phyloP scores from a whole-genome alignment of 257 asterid genomes.

The Marsdenia floribunda region DNA sequence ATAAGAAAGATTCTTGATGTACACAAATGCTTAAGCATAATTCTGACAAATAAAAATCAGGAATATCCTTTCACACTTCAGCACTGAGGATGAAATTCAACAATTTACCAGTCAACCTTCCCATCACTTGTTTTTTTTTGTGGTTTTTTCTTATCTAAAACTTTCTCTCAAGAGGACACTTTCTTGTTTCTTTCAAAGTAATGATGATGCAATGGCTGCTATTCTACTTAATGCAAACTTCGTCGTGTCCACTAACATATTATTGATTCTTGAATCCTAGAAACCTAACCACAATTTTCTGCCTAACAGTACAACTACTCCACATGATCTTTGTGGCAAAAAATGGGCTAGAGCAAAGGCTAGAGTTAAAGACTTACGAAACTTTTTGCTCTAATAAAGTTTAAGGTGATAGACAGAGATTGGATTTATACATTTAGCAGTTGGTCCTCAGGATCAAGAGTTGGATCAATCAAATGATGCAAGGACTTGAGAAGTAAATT shows the following conservation, averaged over 20 bases:
- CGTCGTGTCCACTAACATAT: not conserved
- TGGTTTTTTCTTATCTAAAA: not conserved
- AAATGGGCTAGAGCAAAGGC: too few relatives aligned
- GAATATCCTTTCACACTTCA: not conserved
- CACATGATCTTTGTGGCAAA: too few relatives aligned
- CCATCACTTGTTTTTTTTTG: too few relatives aligned
- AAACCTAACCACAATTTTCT: not conserved
- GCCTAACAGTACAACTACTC: not conserved
- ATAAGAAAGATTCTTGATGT: slow-evolving; percentile 4
- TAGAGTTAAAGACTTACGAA: too few relatives aligned
- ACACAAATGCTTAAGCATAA: not conserved
- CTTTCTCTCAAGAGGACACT: not conserved
- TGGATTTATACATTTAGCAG: too few relatives aligned
- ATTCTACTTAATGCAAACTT: not conserved
- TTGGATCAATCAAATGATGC: too few relatives aligned
- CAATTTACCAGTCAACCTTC: not conserved
- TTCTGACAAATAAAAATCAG: not conserved
- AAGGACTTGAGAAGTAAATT: too few relatives aligned
- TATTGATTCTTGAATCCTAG: not conserved
- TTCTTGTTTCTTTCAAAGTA: not conserved
- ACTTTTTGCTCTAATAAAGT: too few relatives aligned
- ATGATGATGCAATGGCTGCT: not conserved
- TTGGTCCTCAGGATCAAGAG: too few relatives aligned
- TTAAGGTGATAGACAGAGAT: too few relatives aligned
- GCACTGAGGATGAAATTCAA: not conserved